Percentiles rank a stretch among this genome's conserved stretches.
phyloP scores from a whole-genome alignment of 2,329 filamentous ascomycete species.

The Colletotrichum spinosum region DNA sequence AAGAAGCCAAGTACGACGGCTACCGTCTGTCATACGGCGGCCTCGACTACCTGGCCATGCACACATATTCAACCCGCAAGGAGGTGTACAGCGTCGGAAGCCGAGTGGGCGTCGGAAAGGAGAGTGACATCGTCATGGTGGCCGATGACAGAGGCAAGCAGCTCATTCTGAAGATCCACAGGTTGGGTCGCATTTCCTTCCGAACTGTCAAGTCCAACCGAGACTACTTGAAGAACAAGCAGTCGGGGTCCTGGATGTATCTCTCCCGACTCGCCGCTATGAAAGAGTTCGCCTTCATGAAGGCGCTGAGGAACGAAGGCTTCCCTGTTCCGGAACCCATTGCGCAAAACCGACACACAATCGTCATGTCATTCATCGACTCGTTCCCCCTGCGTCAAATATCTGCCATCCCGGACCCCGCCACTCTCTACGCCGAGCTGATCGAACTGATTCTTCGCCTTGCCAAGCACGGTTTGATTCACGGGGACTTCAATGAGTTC shows the following conservation, averaged over 20 bases:
- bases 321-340: slow-evolving; percentile 92
- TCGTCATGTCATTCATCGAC: slow-evolving; percentile 95
- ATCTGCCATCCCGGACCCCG: slow-evolving; percentile 83
- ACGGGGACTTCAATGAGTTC: slow-evolving; percentile 99
- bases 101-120: slow-evolving; percentile 95
- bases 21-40: slow-evolving; percentile 97
- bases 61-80: slow-evolving; percentile 84
- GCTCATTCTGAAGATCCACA: slow-evolving; percentile 92
- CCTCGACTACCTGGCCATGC: slow-evolving; percentile 95
- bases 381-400: slow-evolving; percentile 93
- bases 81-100: slow-evolving; percentile 92
- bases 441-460: slow-evolving; percentile 87
- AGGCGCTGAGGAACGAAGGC: slow-evolving; percentile 82
- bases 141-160: slow-evolving; percentile 83
- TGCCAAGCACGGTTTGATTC: slow-evolving; percentile 89
- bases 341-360: slow-evolving; percentile 91
- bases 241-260: slow-evolving; percentile 95
- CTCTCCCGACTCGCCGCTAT: slow-evolving; percentile 91
- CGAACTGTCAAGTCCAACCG: slow-evolving; percentile 95
- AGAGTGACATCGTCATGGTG: slow-evolving; percentile 96
- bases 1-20: slow-evolving; percentile 97
- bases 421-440: slow-evolving; percentile 88
- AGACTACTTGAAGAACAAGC: slow-evolving; percentile 89
- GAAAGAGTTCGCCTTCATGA: slow-evolving; percentile 97
- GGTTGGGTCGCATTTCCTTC: slow-evolving; percentile 95